phyloP scores from a whole-genome alignment of 129 eudicot genomes.

The Dittrichia graveolens region DNA sequence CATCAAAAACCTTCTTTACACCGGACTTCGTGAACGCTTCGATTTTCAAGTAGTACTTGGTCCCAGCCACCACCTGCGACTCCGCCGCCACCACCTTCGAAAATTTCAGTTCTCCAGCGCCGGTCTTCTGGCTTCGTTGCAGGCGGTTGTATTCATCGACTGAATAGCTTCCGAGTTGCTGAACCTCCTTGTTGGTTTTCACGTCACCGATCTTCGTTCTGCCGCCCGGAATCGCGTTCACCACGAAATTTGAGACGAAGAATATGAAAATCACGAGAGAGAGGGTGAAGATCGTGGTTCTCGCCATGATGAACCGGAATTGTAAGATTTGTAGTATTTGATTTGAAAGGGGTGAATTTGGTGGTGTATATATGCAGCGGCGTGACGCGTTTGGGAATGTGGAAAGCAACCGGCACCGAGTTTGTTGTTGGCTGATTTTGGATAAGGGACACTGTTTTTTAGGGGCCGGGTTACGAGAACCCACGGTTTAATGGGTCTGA shows the following conservation, averaged over 20 bases:
- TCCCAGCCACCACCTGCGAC: conserved; percentile 71
- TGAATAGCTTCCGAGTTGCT: conserved; percentile 53
- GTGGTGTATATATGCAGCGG: conserved; percentile 24
- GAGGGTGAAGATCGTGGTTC: background rate
- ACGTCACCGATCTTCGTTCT: conserved; percentile 47
- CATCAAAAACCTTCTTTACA: conserved; percentile 42
- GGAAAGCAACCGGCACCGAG: conserved; percentile 22
- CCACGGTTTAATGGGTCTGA: no score
- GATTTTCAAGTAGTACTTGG: conserved; percentile 60
- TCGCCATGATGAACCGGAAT: conserved; percentile 2
- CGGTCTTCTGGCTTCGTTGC: background rate
- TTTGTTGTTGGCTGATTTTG: conserved; percentile 14
- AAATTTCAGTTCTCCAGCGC: conserved; percentile 39
- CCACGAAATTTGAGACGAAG: background rate
- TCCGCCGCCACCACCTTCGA: conserved; percentile 63
- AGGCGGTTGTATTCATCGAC: conserved; percentile 50
- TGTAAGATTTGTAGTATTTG: background rate
- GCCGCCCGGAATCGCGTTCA: conserved; percentile 40
- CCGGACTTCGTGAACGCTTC: conserved; percentile 39
- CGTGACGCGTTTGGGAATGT: background rate
- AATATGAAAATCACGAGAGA: background rate
- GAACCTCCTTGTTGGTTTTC: conserved; percentile 49
- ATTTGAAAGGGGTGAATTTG: background rate
- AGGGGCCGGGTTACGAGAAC: background rate
- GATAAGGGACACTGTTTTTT: conserved; percentile 10